Percentiles rank a stretch among this genome's conserved stretches.
These are phyloP conservation scores for Trichocomaceae sp. DNA, from an alignment of 2,329 filamentous ascomycete species.

Conservation along the genomic window DNA sequence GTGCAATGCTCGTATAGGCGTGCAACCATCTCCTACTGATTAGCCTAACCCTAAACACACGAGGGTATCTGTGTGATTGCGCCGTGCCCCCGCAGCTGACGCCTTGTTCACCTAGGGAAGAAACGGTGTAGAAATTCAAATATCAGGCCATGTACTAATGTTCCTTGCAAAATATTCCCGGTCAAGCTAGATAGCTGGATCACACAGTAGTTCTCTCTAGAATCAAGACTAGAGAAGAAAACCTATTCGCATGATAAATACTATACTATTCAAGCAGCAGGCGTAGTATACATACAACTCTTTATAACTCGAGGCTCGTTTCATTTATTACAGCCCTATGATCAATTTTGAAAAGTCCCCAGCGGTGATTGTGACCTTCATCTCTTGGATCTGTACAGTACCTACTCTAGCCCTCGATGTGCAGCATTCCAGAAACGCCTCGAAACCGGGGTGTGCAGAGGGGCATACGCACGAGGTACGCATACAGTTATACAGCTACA, in stretches of 20 bases:
- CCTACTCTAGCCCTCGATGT: background rate
- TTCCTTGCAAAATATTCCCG: background rate
- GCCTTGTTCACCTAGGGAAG: background rate
- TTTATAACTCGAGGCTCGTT: background rate
- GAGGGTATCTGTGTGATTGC: background rate
- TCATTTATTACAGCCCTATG: background rate
- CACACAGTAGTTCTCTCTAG: too few relatives aligned
- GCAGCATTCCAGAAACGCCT: background rate
- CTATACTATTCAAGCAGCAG: background rate
- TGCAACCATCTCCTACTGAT: background rate
- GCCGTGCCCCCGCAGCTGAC: background rate
- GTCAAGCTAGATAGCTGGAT: background rate
- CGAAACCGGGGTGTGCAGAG: background rate
- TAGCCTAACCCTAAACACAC: background rate
- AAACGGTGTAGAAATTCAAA: background rate
- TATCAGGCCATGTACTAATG: background rate
- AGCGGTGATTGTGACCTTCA: background rate
- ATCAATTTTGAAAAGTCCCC: too few relatives aligned
- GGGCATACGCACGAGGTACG: background rate
- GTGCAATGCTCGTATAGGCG: background rate
- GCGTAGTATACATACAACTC: background rate
- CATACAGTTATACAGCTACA: too few relatives aligned
- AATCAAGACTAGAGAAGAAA: background rate
- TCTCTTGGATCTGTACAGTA: background rate
- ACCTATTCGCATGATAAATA: background rate